phyloP scores from a whole-genome alignment of 768 basidiomycete genomes.

The Mrakia gelida region DNA sequence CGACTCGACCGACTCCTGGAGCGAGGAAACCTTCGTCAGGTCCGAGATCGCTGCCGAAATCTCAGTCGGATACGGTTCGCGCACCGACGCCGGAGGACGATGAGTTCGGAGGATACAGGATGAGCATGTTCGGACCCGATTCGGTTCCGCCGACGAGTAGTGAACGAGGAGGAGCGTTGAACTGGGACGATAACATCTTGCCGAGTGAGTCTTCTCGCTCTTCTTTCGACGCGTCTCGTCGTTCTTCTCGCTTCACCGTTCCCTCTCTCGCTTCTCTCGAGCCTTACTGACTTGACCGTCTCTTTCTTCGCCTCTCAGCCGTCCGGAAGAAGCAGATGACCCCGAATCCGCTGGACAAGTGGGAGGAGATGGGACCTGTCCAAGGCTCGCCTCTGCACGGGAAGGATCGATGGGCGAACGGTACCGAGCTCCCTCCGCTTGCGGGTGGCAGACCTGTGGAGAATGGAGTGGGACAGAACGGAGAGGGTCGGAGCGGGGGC shows the following conservation, averaged over 20 bases:
- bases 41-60: not conserved
- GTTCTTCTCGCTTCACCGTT: not conserved
- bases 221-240: not conserved
- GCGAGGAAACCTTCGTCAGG: not conserved
- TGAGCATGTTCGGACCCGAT: constrained; percentile 17
- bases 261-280: too few species aligned
- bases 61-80: not conserved
- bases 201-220: not conserved
- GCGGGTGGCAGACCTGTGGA: not conserved
- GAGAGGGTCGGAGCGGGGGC: not conserved
- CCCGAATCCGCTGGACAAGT: not conserved
- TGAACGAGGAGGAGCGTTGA: not conserved
- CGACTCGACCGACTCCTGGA: not conserved
- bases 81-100: constrained; percentile 4
- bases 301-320: not conserved
- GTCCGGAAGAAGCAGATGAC: not conserved
- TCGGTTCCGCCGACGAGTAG: constrained; percentile 3
- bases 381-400: not conserved
- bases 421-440: not conserved
- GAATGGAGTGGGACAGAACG: not conserved
- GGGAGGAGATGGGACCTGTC: constrained; percentile 1
- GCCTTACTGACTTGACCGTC: not conserved
- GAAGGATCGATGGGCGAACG: not conserved
- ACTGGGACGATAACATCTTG: constrained; percentile 4
- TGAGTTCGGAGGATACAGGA: constrained; percentile 8